Evolutionary conservation across 305 asterid genomes (phyloP).

Genomic region (Solanum chacoense): DNA sequence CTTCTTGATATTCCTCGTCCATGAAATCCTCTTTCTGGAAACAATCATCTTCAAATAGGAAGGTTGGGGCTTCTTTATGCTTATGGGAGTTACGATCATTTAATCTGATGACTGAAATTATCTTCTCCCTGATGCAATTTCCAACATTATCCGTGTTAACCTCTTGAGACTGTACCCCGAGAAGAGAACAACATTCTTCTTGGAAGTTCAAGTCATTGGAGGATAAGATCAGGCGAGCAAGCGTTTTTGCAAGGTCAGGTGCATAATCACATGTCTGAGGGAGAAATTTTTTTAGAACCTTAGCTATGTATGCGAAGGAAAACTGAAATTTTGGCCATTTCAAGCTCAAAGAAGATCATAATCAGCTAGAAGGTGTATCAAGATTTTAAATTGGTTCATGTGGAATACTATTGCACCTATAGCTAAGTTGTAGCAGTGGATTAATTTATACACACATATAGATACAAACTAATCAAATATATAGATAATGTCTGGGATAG

Average conservation of each 20-base stretch:
- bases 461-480: background rate
- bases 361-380: background rate
- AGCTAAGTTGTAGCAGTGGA: background rate
- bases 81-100: slow-evolving; percentile 36
- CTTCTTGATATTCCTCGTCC: slow-evolving; percentile 37
- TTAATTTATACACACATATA: background rate
- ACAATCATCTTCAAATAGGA: slow-evolving; percentile 36
- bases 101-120: slow-evolving; percentile 36
- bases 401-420: background rate
- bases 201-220: slow-evolving; percentile 57
- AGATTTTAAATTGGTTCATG: background rate
- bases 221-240: slow-evolving; percentile 58
- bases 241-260: slow-evolving; percentile 77
- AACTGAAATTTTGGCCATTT: background rate
- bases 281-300: background rate
- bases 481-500: background rate
- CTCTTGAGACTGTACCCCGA: slow-evolving; percentile 40
- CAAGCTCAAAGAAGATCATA: background rate
- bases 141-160: slow-evolving; percentile 26
- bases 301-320: background rate
- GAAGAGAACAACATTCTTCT: slow-evolving; percentile 63
- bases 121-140: slow-evolving; percentile 54
- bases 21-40: slow-evolving; percentile 17
- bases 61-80: slow-evolving; percentile 35
- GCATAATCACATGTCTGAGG: slow-evolving; percentile 63